Percentiles rank a stretch among this genome's conserved stretches.
Evolutionary conservation across 225 moss, liverwort and hornwort genomes (phyloP).

Genomic region (Takakia lepidozioides): DNA sequence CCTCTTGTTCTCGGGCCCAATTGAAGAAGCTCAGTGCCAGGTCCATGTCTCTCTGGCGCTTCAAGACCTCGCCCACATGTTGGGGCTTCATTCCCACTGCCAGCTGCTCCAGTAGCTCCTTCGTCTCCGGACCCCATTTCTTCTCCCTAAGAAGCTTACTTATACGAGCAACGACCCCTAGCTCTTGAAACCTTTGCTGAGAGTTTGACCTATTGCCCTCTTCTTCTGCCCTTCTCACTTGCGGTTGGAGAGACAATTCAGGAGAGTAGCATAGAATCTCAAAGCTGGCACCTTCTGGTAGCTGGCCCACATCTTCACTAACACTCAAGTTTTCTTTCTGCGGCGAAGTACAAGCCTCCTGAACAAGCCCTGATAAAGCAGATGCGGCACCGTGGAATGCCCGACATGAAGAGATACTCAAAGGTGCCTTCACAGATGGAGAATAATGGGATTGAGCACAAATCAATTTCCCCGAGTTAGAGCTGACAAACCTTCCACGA

Average conservation of each 20-base stretch:
- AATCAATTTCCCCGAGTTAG: too few species aligned
- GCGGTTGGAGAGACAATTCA: background rate
- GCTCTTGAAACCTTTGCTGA: background rate
- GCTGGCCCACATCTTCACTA: too few species aligned
- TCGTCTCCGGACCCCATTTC: conserved; percentile 6
- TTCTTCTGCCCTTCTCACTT: background rate
- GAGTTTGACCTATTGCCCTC: background rate
- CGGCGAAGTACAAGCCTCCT: too few species aligned
- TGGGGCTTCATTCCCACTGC: conserved; percentile 3
- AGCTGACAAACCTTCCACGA: too few species aligned
- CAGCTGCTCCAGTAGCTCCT: background rate
- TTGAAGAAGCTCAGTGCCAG: conserved; percentile 6
- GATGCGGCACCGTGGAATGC: too few species aligned
- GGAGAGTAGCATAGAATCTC: too few species aligned
- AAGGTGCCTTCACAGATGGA: too few species aligned
- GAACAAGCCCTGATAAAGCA: too few species aligned
- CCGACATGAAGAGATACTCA: too few species aligned
- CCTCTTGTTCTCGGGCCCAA: conserved; percentile 3
- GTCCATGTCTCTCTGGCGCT: conserved; percentile 7
- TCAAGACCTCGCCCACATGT: conserved; percentile 8
- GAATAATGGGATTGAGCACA: too few species aligned
- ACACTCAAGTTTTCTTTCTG: too few species aligned
- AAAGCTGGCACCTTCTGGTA: too few species aligned
- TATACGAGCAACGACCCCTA: conserved; percentile 2
- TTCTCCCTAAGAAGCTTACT: conserved; percentile 5